Percentiles rank a stretch among this genome's conserved stretches.
These are phyloP conservation scores for Thermochaetoides thermophila DNA, from an alignment of 495 filamentous ascomycete genomes.

Conservation along the genomic window DNA sequence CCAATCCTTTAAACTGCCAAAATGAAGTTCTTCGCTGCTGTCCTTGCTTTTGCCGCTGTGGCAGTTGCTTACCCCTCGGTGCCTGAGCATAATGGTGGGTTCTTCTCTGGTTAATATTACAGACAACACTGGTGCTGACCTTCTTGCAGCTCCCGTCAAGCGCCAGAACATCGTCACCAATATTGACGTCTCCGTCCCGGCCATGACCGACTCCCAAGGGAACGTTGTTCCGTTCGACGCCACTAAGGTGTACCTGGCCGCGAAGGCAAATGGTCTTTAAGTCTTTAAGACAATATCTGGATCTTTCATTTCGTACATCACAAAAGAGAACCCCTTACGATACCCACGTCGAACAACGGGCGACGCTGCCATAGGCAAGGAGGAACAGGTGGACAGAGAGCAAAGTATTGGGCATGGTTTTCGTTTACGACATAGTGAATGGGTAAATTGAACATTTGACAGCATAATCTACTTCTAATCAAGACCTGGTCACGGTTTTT, in stretches of 20 bases:
- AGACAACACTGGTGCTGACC: not conserved
- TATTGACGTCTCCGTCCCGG: constrained; percentile 16
- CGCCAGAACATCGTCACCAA: constrained; percentile 9
- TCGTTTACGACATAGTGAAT: too few relatives aligned
- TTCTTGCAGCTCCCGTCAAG: constrained; percentile 11
- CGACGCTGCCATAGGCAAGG: too few relatives aligned
- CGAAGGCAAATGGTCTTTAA: constrained; percentile 15
- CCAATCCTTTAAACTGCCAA: constrained; percentile 18
- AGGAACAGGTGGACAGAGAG: too few relatives aligned
- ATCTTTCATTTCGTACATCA: too few relatives aligned
- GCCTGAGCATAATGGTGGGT: constrained; percentile 18
- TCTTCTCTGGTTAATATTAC: not conserved
- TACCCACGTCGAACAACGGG: too few relatives aligned
- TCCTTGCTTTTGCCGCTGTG: constrained; percentile 33
- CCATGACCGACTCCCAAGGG: constrained; percentile 26
- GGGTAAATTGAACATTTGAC: too few relatives aligned
- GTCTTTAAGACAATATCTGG: too few relatives aligned
- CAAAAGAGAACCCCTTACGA: too few relatives aligned
- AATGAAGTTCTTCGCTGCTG: constrained; percentile 37
- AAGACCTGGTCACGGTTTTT: too few relatives aligned
- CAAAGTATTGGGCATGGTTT: too few relatives aligned
- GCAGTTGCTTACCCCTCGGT: constrained; percentile 25
- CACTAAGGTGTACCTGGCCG: constrained; percentile 21
- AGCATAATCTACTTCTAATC: too few relatives aligned
- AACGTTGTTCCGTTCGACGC: constrained; percentile 27